These are phyloP conservation scores for Endoconidiophora laricicola DNA, from an alignment of 2,329 filamentous ascomycete species.

Conservation along the genomic window DNA sequence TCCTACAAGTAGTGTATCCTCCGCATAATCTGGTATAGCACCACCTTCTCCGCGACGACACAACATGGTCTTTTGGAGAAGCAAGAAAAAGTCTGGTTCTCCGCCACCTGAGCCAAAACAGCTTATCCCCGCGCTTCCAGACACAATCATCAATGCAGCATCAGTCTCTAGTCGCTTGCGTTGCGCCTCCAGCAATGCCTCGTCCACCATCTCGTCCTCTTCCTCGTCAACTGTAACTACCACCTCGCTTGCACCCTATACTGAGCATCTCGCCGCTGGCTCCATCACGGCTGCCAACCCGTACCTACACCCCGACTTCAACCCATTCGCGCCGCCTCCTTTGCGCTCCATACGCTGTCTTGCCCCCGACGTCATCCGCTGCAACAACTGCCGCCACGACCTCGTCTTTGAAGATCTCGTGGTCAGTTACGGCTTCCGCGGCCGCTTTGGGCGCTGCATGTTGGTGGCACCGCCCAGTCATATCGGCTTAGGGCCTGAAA, in stretches of 20 bases:
- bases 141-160: neutral
- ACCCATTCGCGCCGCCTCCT: slow-evolving; percentile 15
- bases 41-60: no score
- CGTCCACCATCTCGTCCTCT: neutral
- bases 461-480: slow-evolving; percentile 31
- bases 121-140: neutral
- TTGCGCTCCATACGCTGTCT: slow-evolving; percentile 15
- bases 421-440: slow-evolving; percentile 49
- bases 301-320: slow-evolving; percentile 8
- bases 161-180: neutral
- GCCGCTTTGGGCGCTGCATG: slow-evolving; percentile 46
- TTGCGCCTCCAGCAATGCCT: neutral
- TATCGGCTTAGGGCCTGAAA: slow-evolving; percentile 15
- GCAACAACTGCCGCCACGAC: slow-evolving; percentile 40
- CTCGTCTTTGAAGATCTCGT: slow-evolving; percentile 45
- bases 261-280: neutral
- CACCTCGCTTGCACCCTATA: neutral
- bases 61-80: slow-evolving; percentile 1
- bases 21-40: no score
- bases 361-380: slow-evolving; percentile 26
- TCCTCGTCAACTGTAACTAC: neutral
- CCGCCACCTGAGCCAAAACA: neutral
- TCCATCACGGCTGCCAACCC: neutral
- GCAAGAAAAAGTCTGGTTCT: neutral
- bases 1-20: no score